Evolutionary conservation across 2,329 filamentous ascomycete species (phyloP).

Genomic region (Coniochaeta hoffmannii): DNA sequence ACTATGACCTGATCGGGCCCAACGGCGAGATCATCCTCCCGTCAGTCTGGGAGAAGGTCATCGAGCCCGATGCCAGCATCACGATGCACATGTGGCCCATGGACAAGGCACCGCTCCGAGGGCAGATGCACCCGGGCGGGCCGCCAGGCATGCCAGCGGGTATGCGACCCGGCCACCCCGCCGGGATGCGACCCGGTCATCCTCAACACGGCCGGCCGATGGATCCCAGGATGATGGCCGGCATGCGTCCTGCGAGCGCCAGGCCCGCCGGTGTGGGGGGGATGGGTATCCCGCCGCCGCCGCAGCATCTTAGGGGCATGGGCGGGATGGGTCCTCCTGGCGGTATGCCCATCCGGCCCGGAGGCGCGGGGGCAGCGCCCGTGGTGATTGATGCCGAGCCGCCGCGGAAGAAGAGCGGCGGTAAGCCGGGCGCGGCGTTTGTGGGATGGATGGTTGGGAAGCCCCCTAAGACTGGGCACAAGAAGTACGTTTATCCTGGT

Average conservation of each 20-base stretch:
- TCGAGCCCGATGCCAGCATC: slow-evolving; percentile 67
- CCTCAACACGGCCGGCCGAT: slow-evolving; percentile 2
- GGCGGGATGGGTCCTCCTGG: neutral
- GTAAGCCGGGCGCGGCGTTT: slow-evolving; percentile 18
- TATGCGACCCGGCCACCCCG: slow-evolving; percentile 8
- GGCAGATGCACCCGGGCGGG: slow-evolving; percentile 5
- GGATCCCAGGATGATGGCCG: slow-evolving; percentile 3
- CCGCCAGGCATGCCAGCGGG: slow-evolving; percentile 2
- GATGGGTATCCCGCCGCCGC: slow-evolving; percentile 2
- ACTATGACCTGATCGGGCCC: slow-evolving; percentile 74
- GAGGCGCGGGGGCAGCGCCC: neutral
- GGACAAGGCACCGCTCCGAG: slow-evolving; percentile 30
- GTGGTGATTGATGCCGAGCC: slow-evolving; percentile 19
- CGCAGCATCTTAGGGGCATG: slow-evolving; percentile 6
- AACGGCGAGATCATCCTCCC: slow-evolving; percentile 78
- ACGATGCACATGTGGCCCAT: slow-evolving; percentile 55
- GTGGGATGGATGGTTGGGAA: slow-evolving; percentile 25
- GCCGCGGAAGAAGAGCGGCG: slow-evolving; percentile 18
- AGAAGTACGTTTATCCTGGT: slow-evolving; percentile 18
- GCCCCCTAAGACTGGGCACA: slow-evolving; percentile 18
- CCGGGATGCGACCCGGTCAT: slow-evolving; percentile 5
- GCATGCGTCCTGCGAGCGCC: neutral
- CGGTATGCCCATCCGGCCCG: neutral
- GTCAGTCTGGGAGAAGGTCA: slow-evolving; percentile 71
- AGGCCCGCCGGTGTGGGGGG: slow-evolving; percentile 4